Evolutionary conservation across 805 yeast genomes (phyloP).

Genomic region (Cyberlindnera nakhonratchasimensis): DNA sequence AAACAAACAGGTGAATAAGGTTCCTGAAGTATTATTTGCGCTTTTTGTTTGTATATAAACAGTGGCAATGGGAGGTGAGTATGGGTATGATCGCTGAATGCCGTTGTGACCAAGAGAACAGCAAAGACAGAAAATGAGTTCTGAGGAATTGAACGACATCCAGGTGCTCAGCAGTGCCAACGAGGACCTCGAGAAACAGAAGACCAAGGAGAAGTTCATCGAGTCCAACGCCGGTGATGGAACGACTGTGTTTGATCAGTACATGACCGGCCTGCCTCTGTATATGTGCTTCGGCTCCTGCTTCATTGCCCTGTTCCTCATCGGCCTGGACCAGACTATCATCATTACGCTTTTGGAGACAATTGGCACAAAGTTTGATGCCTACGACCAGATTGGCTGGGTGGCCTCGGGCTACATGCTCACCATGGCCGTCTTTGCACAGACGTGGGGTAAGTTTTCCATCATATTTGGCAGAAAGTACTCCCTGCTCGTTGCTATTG

Average conservation of each 20-base stretch:
- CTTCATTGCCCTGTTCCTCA: constrained; percentile 18
- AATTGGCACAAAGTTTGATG: constrained; percentile 47
- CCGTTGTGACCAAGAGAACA: neutral
- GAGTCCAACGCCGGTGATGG: constrained; percentile 28
- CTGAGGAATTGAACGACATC: neutral
- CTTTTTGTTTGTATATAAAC: too few relatives aligned
- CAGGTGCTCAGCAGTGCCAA: too few relatives aligned
- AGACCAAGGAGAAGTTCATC: constrained; percentile 13
- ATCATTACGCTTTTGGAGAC: constrained; percentile 47
- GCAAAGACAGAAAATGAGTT: neutral
- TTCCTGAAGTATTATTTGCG: too few relatives aligned
- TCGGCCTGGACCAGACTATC: constrained; percentile 53
- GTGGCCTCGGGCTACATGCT: constrained; percentile 51
- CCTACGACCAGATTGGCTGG: constrained; percentile 57
- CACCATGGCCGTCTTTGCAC: constrained; percentile 50
- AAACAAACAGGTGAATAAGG: too few relatives aligned
- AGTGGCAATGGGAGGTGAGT: too few relatives aligned
- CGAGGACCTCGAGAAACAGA: constrained; percentile 1
- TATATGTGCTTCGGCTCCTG: constrained; percentile 20
- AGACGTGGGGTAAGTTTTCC: constrained; percentile 57
- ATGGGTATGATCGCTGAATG: too few relatives aligned
- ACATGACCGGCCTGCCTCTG: constrained; percentile 17
- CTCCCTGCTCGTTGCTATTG: constrained; percentile 44
- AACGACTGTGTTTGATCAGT: constrained; percentile 21
- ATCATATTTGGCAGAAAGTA: constrained; percentile 56